These are phyloP conservation scores for Aspergillus puulaauensis DNA, from an alignment of 2,329 filamentous ascomycete species.

Conservation along the genomic window DNA sequence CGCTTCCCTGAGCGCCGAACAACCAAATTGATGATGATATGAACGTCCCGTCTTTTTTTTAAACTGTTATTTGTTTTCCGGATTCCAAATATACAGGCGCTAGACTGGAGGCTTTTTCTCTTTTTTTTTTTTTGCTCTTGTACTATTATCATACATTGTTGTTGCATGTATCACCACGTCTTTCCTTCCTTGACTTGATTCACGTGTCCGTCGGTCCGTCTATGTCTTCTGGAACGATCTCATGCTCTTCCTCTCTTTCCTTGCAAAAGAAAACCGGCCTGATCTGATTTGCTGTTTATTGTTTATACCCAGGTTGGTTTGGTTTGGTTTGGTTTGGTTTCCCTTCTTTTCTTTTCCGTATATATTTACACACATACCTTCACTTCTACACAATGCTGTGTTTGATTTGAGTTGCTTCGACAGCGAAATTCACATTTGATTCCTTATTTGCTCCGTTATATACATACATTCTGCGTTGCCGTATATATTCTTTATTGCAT, in stretches of 20 bases:
- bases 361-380: neutral
- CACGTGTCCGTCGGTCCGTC: neutral
- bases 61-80: neutral
- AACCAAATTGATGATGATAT: conserved; percentile 51
- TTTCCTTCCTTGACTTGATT: neutral
- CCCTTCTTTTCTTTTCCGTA: no score
- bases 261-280: no score
- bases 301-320: no score
- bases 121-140: neutral
- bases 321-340: no score
- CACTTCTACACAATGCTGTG: neutral
- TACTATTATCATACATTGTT: neutral
- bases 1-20: conserved; percentile 51
- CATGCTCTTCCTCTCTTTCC: neutral
- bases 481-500: neutral
- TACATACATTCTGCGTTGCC: neutral
- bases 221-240: neutral
- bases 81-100: neutral
- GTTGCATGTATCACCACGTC: neutral
- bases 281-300: no score
- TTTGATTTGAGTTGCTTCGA: neutral
- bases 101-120: neutral
- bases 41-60: conserved; percentile 18
- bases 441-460: neutral
- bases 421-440: neutral